Evolutionary conservation across 768 basidiomycete genomes (phyloP).

Genomic region (Inosperma sp.): DNA sequence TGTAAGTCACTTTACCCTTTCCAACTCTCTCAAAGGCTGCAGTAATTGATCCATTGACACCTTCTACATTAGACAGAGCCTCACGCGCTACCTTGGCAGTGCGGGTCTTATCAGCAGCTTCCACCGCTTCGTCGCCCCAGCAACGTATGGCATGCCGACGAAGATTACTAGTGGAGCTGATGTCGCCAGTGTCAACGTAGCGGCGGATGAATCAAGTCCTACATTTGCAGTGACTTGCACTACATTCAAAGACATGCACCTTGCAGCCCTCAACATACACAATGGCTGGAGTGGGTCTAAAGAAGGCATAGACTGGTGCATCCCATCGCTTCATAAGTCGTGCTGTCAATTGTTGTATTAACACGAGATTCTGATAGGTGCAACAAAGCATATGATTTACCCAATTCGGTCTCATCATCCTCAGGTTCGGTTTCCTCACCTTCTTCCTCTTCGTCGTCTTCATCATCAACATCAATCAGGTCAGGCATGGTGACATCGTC

Average conservation of each 20-base stretch:
- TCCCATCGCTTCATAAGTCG: conserved; percentile 2
- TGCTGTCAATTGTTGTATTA: neutral
- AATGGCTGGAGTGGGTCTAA: neutral
- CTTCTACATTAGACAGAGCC: conserved; percentile 5
- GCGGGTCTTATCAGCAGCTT: conserved; percentile 10
- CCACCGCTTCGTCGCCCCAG: conserved; percentile 23
- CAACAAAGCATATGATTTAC: neutral
- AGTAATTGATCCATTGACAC: conserved; percentile 21
- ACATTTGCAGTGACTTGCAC: neutral
- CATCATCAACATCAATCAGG: neutral
- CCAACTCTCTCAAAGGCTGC: conserved; percentile 23
- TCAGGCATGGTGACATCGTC: neutral
- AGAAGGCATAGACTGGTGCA: conserved; percentile 10
- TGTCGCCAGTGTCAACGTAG: too few species aligned
- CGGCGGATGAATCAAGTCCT: neutral
- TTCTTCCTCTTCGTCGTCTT: neutral
- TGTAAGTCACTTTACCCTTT: conserved; percentile 22
- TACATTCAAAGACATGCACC: neutral
- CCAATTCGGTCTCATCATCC: neutral
- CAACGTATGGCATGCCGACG: conserved; percentile 23
- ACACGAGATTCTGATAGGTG: neutral
- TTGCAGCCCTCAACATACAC: neutral
- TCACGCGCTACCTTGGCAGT: conserved; percentile 4
- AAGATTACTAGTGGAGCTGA: conserved; percentile 19
- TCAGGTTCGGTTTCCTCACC: too few species aligned